A percentile compares a stretch with the other conserved stretches of the same genome.
phyloP scores from a whole-genome alignment of 768 basidiomycete genomes.

The Boletus sp. region DNA sequence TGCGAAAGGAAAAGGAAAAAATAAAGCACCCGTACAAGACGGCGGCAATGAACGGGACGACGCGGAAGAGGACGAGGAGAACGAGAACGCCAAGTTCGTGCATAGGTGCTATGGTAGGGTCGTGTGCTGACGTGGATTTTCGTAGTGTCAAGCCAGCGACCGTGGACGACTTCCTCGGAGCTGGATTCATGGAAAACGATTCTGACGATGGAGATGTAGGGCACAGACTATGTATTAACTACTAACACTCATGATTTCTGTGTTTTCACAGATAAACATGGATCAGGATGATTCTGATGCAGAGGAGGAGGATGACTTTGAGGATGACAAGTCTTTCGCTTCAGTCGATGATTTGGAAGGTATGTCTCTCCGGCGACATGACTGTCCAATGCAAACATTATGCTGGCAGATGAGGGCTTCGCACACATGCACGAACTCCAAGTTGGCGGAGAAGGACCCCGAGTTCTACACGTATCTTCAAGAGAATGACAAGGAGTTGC shows the following conservation, averaged over 20 bases:
- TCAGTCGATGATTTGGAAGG: constrained; percentile 79
- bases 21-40: constrained; percentile 22
- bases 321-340: constrained; percentile 66
- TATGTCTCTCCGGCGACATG: constrained; percentile 12
- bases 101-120: neutral
- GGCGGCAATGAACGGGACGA: constrained; percentile 30
- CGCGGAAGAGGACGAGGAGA: constrained; percentile 10
- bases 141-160: constrained; percentile 46
- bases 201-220: constrained; percentile 44
- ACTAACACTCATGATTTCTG: constrained; percentile 3
- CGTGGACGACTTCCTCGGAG: constrained; percentile 74
- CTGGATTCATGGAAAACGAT: constrained; percentile 65
- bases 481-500: constrained; percentile 90
- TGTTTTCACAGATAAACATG: constrained; percentile 18
- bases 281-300: constrained; percentile 30
- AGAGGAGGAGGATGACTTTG: constrained; percentile 43
- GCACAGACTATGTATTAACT: constrained; percentile 1
- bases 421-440: constrained; percentile 76
- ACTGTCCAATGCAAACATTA: neutral
- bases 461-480: constrained; percentile 98
- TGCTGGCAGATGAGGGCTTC: constrained; percentile 58
- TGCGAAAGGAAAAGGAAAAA: constrained; percentile 34
- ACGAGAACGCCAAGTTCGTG: constrained; percentile 12
- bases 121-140: neutral
- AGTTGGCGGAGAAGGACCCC: constrained; percentile 94